A percentile compares a stretch with the other conserved stretches of the same genome.
Evolutionary conservation across 2,329 filamentous ascomycete species (phyloP).

Genomic region (Penicillium concentricum): DNA sequence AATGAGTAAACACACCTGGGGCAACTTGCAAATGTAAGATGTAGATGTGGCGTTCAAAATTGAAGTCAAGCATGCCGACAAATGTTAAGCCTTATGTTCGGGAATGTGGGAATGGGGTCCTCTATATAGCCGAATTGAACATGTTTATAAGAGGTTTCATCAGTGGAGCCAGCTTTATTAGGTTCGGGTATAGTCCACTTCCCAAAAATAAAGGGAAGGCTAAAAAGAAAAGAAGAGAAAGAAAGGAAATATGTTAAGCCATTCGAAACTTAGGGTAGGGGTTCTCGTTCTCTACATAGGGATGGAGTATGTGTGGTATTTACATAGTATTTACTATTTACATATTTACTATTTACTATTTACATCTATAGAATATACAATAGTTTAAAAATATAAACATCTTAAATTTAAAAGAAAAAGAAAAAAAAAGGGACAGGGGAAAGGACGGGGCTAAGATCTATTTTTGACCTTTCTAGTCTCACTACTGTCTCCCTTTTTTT

Average conservation of each 20-base stretch:
- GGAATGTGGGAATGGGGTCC: too few relatives aligned
- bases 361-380: too few relatives aligned
- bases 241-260: too few relatives aligned
- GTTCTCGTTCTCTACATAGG: background rate
- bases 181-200: constrained; percentile 8
- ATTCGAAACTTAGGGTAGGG: too few relatives aligned
- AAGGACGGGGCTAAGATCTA: constrained; percentile 20
- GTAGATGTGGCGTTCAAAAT: too few relatives aligned
- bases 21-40: too few relatives aligned
- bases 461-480: constrained; percentile 23
- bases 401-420: background rate
- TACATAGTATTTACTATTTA: background rate
- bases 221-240: background rate
- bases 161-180: constrained; percentile 19
- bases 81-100: too few relatives aligned
- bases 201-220: background rate
- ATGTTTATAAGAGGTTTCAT: constrained; percentile 14
- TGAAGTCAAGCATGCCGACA: too few relatives aligned
- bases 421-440: background rate
- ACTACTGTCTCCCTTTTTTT: constrained; percentile 15
- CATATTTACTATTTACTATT: background rate
- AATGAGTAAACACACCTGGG: too few relatives aligned
- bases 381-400: too few relatives aligned
- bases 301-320: background rate
- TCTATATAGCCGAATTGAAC: background rate